phyloP scores from a whole-genome alignment of 2,329 filamentous ascomycete genomes.

The Neofusicoccum ribis region DNA sequence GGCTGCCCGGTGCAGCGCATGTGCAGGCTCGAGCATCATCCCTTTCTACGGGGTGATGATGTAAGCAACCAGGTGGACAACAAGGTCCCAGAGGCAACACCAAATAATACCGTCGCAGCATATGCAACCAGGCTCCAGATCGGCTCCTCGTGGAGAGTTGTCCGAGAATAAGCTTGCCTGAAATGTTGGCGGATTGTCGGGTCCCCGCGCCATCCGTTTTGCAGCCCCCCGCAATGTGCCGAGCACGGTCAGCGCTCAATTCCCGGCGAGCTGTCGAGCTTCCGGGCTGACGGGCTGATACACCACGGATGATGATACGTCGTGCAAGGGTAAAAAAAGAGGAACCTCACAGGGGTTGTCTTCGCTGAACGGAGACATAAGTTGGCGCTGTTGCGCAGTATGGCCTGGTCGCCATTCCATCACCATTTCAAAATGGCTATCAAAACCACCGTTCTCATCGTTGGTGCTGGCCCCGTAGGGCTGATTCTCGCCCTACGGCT shows the following conservation, averaged over 20 bases:
- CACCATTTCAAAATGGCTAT: not conserved
- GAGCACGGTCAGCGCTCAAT: not conserved
- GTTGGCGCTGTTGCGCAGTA: too few species aligned
- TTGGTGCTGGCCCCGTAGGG: constrained; percentile 44
- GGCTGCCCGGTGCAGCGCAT: too few species aligned
- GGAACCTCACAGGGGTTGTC: not conserved
- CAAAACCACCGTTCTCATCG: constrained; percentile 33
- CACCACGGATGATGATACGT: not conserved
- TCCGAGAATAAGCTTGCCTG: too few species aligned
- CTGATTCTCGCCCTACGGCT: constrained; percentile 44
- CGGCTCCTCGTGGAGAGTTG: too few species aligned
- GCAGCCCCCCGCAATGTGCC: not conserved
- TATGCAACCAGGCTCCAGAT: too few species aligned
- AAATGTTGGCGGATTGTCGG: not conserved
- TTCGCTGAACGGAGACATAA: too few species aligned
- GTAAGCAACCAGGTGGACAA: too few species aligned
- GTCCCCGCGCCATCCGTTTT: not conserved
- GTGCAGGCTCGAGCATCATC: too few species aligned
- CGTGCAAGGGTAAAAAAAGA: not conserved
- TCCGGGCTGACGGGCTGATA: not conserved
- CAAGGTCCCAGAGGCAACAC: too few species aligned
- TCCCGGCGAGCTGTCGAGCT: too few species aligned
- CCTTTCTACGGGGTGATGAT: too few species aligned
- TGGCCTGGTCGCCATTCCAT: not conserved
- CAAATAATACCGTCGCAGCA: too few species aligned